Base-by-base conservation (phyloP, 1,284 basidiomycete genomes). In the Athelia psychrophila region DNA sequence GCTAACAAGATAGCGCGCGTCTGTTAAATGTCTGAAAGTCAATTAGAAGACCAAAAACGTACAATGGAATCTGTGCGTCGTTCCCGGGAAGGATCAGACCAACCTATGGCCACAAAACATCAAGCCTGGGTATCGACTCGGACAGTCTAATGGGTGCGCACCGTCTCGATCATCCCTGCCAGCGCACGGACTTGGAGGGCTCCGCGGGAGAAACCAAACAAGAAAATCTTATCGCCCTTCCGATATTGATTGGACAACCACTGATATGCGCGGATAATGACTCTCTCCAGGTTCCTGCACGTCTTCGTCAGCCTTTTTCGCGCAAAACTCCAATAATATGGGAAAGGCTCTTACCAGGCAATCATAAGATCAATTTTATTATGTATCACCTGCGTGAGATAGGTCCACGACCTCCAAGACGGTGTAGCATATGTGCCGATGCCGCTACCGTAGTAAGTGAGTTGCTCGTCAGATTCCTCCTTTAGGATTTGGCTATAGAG, bases 161-260 rank as follows among this genome's bases (percentile, higher is more conserved):
- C 70, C 45, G 49, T 58, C 33, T 61, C 53, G 40, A 72, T 68
- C 72, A 74, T 73, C 20, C 60, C 71, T 3, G 71, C 66, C 46
- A 73, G 51, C 2, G 56, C 62, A 42, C 71, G 63, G 3, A 69
- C 71, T 54, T 73, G 72, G 51, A 74, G 74, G 30, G 71, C 72
- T 23, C 71, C 71, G 3, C 71, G 68, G 0, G 71, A 73, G 55
- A 68, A 74, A 74, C 76, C 75, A 51, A 78, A 76, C 1, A 76
- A 58, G 50, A 64, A 74, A 15, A 74, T 60, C 23, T 49, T 58
- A 45, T 72, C 70, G 0, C 70, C 70, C 20, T 59, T 52, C 15
- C 46, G 30, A 48, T 72, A 73, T 15, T 60, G 63, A 8, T 72
- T 61, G 12, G 65, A 63, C 8, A 72, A 60, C 71, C 71, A 72